Evolutionary conservation across 495 filamentous ascomycete genomes (phyloP).

Genomic region (Annulohypoxylon bovei): DNA sequence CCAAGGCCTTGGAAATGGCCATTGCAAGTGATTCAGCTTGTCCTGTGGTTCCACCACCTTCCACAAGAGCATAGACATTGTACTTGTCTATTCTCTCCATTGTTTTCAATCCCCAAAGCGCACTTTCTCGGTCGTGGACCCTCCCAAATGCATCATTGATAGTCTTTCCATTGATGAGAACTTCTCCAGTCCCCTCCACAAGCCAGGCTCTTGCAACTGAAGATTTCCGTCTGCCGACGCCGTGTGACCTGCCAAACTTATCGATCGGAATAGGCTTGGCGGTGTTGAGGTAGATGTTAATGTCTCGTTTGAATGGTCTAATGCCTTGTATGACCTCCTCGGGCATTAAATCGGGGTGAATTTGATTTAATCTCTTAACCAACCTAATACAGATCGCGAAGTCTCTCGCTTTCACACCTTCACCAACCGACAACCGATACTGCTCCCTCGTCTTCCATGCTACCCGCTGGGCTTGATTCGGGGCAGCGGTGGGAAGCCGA

Average conservation of each 20-base stretch:
- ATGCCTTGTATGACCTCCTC: conserved; percentile 70
- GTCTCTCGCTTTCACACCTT: conserved; percentile 79
- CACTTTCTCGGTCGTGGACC: conserved; percentile 94
- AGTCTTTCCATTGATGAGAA: conserved; percentile 86
- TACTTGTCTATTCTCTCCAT: conserved; percentile 93
- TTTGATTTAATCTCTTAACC: conserved; percentile 82
- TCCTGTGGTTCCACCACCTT: conserved; percentile 89
- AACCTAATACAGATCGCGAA: conserved; percentile 79
- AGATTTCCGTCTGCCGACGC: conserved; percentile 84
- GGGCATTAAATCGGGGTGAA: conserved; percentile 83
- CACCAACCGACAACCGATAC: conserved; percentile 78
- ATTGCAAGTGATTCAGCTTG: conserved; percentile 96
- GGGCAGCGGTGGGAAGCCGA: conserved; percentile 71
- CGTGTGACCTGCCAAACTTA: conserved; percentile 76
- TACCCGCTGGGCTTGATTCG: conserved; percentile 73
- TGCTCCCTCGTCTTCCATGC: conserved; percentile 85
- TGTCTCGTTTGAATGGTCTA: conserved; percentile 73
- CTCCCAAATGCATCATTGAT: conserved; percentile 82
- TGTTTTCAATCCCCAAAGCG: conserved; percentile 85
- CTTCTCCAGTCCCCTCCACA: conserved; percentile 91
- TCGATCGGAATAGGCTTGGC: conserved; percentile 70
- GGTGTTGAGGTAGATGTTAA: conserved; percentile 72
- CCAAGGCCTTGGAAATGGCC: conserved; percentile 86
- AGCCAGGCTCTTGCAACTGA: conserved; percentile 84
- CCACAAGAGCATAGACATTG: conserved; percentile 88